Evolutionary conservation across 495 filamentous ascomycete genomes (phyloP).

Genomic region (Penicillium paradoxum): DNA sequence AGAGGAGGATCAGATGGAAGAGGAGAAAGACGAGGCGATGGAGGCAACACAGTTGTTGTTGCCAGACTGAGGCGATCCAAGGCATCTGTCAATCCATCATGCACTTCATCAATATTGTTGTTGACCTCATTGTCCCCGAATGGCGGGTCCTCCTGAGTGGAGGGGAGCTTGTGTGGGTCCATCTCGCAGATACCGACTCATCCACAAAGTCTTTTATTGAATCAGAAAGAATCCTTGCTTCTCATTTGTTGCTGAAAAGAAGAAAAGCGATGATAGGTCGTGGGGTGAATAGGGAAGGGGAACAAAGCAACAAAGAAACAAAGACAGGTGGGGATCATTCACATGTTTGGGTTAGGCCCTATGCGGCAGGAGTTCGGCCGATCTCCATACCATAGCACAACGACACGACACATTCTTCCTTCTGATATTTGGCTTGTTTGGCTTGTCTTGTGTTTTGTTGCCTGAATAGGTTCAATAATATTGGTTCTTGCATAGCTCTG

Average conservation of each 20-base stretch:
- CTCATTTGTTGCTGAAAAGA: background rate
- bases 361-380: background rate
- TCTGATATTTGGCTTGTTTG: background rate
- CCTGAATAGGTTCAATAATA: no score
- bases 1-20: background rate
- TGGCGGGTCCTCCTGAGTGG: constrained; percentile 21
- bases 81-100: constrained; percentile 31
- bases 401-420: background rate
- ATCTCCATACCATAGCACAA: background rate
- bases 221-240: background rate
- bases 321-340: constrained; percentile 12
- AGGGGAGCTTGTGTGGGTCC: constrained; percentile 30
- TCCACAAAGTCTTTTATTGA: constrained; percentile 7
- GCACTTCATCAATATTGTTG: constrained; percentile 14
- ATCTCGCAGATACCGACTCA: constrained; percentile 22
- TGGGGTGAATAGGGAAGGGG: background rate
- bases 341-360: constrained; percentile 4
- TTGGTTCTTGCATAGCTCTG: background rate
- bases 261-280: background rate
- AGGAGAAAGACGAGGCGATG: constrained; percentile 27
- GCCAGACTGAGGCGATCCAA: constrained; percentile 45
- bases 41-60: constrained; percentile 39
- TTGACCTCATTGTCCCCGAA: constrained; percentile 22
- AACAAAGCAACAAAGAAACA: constrained; percentile 3
- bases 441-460: no score